Percentiles rank a stretch among this genome's conserved stretches.
Evolutionary conservation across 1,139 yeast species (phyloP).

Genomic region (Casaregolazyma lundiana): DNA sequence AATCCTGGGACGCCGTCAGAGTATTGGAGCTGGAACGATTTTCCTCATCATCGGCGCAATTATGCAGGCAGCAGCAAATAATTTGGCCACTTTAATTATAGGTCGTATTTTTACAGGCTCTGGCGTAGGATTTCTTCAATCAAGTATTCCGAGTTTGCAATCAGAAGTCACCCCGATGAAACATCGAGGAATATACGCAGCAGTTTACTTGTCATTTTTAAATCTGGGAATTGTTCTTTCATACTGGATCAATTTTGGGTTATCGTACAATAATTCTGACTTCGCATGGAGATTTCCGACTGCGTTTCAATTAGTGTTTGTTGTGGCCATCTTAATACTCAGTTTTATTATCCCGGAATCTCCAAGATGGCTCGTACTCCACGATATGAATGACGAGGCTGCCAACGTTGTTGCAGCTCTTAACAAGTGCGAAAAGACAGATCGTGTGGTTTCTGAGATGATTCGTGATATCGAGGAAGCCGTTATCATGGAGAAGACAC

Average conservation of each 20-base stretch:
- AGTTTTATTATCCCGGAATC: constrained; percentile 54
- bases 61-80: constrained; percentile 69
- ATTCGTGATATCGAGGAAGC: constrained; percentile 15
- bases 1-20: constrained; percentile 66
- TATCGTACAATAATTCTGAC: constrained; percentile 29
- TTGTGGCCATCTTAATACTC: constrained; percentile 13
- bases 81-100: constrained; percentile 64
- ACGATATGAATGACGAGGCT: constrained; percentile 14
- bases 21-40: constrained; percentile 58
- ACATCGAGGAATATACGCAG: constrained; percentile 64
- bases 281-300: constrained; percentile 51
- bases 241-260: constrained; percentile 64
- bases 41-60: constrained; percentile 76
- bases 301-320: constrained; percentile 25
- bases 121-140: constrained; percentile 73
- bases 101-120: constrained; percentile 72
- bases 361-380: constrained; percentile 54
- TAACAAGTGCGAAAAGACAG: constrained; percentile 9
- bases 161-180: constrained; percentile 69
- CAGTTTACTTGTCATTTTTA: constrained; percentile 62
- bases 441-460: constrained; percentile 12
- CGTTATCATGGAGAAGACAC: constrained; percentile 13
- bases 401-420: constrained; percentile 12
- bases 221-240: constrained; percentile 68
- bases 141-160: constrained; percentile 76